Base-by-base conservation (phyloP, 306 rosid species). In the Rubus idaeus region DNA sequence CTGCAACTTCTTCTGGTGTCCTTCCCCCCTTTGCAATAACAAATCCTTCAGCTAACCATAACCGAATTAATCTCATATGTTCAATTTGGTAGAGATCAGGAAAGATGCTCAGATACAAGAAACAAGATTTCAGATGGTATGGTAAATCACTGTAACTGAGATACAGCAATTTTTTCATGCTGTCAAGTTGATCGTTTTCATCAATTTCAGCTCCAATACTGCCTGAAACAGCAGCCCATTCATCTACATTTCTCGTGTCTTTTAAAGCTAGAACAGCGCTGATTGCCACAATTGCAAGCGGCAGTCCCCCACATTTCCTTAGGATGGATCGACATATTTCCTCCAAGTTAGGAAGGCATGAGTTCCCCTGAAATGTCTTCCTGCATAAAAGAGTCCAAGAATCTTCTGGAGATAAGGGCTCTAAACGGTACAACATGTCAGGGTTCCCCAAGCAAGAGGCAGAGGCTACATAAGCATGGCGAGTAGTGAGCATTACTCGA, bases 11-110 rank as follows among this genome's bases (percentile, higher is more conserved):
- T 83, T 88, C 91, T 68, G 10, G 50, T 21, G 89, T 90, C 77
- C 40, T 83, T 49, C 90, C 89, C 51, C 86, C 86, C 75, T 60
- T 85, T 37, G 66, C 84, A 21, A 37, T 70, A 21, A 90, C 88
- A 82, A 90, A 86, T 8, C 90, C 91, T 83, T 90, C 91, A 8
- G 94, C 91, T 75, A 88, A 79, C 94, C 91, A 86, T 70, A 90
- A 17, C 14, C 89, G 86, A 79, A 88, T 83, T 73, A 90, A 30
- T 61, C 90, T 77, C 87, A 77, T 79, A 9, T 30, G 83, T 70
- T 86, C 84, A 7, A 84, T 75, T 4, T 80, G 79, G 17, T 83
- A 70, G 41, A 81, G 76, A 62, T 74, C 86, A 0, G 90, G 94
- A 53, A 88, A 90, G 16, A 88, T 75, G 79, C 80, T 73, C 51